These are phyloP conservation scores for Cephalotrichum gorgonifer DNA, from an alignment of 2,329 filamentous ascomycete species.

Conservation along the genomic window DNA sequence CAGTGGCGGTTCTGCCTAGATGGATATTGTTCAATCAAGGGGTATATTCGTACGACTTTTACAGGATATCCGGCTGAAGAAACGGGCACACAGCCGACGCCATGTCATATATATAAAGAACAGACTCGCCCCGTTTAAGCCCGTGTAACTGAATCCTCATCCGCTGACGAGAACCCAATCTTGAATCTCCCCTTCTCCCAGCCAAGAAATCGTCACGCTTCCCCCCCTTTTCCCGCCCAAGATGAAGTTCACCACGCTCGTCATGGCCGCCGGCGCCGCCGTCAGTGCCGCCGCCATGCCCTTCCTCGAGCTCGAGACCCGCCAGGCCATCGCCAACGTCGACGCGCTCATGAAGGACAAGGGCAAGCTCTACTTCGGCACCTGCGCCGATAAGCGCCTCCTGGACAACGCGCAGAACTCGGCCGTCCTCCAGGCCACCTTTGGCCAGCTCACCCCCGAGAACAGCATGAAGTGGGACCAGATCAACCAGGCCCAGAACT, in stretches of 20 bases:
- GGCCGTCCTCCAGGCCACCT: constrained; percentile 43
- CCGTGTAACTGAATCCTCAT: too few species aligned
- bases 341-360: constrained; percentile 3
- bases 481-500: constrained; percentile 33
- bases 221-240: not conserved
- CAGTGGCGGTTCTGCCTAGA: not conserved
- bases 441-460: constrained; percentile 56
- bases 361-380: constrained; percentile 58
- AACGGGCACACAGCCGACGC: too few species aligned
- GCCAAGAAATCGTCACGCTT: not conserved
- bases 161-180: not conserved
- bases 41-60: too few species aligned
- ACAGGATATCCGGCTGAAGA: too few species aligned
- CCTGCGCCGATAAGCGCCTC: constrained; percentile 40
- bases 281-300: constrained; percentile 5
- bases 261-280: constrained; percentile 5
- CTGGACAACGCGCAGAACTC: constrained; percentile 40
- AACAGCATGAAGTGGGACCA: constrained; percentile 64
- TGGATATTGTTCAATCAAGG: too few species aligned
- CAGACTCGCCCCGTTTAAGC: too few species aligned
- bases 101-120: too few species aligned
- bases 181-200: not conserved
- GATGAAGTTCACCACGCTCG: constrained; percentile 1
- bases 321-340: constrained; percentile 4
- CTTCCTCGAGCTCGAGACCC: constrained; percentile 6